Conservation (phyloP, 2,329 filamentous ascomycete genomes). For the Tolypocladium nubicola region DNA sequence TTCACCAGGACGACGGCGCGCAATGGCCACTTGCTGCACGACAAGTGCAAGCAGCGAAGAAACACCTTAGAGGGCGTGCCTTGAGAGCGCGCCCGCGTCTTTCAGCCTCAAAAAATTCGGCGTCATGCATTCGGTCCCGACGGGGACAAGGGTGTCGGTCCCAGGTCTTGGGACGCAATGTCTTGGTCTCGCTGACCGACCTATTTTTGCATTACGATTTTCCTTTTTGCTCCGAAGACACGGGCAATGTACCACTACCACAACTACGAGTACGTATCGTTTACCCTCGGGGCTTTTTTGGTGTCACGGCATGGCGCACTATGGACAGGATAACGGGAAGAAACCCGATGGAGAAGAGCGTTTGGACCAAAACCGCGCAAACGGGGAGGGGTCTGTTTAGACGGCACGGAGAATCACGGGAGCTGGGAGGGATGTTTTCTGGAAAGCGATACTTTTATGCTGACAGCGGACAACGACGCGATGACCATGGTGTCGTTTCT, state of each 20-base stretch:
- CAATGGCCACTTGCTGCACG: constrained; percentile 76
- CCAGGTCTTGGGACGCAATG: neutral
- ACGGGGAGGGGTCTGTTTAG: neutral
- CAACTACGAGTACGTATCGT: neutral
- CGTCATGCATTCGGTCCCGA: neutral
- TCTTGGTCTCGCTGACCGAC: neutral
- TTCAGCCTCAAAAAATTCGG: neutral
- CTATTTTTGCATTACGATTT: neutral
- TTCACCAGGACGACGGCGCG: constrained; percentile 83
- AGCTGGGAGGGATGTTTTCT: neutral
- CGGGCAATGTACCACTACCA: neutral
- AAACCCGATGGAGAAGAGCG: neutral
- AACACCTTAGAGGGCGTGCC: constrained; percentile 11
- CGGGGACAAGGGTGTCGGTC: neutral
- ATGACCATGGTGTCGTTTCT: neutral
- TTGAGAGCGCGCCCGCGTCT: neutral
- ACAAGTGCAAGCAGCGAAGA: constrained; percentile 73
- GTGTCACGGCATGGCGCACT: neutral
- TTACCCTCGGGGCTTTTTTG: neutral
- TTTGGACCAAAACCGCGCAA: neutral
- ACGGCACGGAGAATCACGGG: neutral
- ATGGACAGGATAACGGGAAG: neutral
- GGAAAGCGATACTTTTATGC: neutral
- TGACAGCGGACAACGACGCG: neutral
- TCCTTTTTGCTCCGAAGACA: neutral